Conservation (phyloP, 208 protist species). For the Trypanosoma avium region DNA sequence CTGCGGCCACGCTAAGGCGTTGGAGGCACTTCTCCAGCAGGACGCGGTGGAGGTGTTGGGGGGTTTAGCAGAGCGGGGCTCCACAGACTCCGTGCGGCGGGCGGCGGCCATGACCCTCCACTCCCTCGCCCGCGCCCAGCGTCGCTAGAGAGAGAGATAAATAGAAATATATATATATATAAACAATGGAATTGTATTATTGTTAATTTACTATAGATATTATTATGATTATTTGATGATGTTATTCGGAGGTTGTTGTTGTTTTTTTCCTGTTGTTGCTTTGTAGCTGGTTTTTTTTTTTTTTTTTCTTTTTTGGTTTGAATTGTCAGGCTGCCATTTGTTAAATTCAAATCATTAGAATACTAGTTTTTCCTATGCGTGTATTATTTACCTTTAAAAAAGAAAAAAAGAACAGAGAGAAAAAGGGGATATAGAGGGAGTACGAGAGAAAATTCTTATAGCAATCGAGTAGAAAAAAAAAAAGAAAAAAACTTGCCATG, state of each 20-base stretch:
- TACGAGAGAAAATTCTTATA: not conserved
- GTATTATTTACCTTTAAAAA: not conserved
- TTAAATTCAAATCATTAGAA: too few relatives aligned
- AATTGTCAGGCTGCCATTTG: too few relatives aligned
- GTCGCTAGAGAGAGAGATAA: constrained; percentile 17
- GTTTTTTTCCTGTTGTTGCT: too few relatives aligned
- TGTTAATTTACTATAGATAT: not conserved
- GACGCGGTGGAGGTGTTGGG: constrained; percentile 49
- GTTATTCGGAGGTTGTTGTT: too few relatives aligned
- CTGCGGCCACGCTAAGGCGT: constrained; percentile 41
- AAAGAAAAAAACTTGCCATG: too few relatives aligned
- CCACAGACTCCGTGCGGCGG: constrained; percentile 59
- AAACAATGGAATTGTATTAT: too few relatives aligned
- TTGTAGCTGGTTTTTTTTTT: too few relatives aligned
- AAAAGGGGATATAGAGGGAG: not conserved
- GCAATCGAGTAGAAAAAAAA: too few relatives aligned
- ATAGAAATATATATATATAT: constrained; percentile 10
- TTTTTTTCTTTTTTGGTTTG: too few relatives aligned
- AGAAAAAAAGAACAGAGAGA: not conserved
- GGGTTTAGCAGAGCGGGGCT: constrained; percentile 56
- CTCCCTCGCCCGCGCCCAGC: constrained; percentile 37
- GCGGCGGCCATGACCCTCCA: constrained; percentile 72
- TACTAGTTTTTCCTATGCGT: too few relatives aligned
- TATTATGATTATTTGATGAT: not conserved
- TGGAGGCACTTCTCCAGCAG: constrained; percentile 47